A percentile compares a stretch with the other conserved stretches of the same genome.
These are phyloP conservation scores for Brasenia schreberi DNA, from an alignment of 164 flowering plant species.

Conservation along the genomic window DNA sequence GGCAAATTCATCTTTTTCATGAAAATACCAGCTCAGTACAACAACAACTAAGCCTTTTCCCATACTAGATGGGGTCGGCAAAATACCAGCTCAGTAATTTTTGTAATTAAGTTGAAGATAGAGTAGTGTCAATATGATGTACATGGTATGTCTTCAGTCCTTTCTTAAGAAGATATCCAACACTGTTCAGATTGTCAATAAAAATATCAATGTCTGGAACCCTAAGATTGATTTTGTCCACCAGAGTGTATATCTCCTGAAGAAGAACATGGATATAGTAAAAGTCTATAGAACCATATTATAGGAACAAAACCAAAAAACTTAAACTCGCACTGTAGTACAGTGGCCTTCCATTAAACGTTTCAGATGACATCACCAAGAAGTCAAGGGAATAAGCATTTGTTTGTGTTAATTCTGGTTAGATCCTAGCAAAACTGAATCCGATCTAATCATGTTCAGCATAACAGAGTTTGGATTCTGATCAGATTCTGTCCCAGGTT, in stretches of 20 bases:
- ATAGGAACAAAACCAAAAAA: no score
- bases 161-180: conserved; percentile 86
- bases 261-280: conserved; percentile 2
- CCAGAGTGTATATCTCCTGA: conserved; percentile 94
- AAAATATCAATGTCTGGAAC: conserved; percentile 93
- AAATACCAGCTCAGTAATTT: not conserved
- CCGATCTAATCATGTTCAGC: no score
- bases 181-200: conserved; percentile 75
- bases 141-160: conserved; percentile 97
- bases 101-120: not conserved
- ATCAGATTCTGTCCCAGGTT: no score
- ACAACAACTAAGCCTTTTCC: no score
- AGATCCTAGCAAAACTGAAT: no score
- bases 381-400: no score
- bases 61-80: not conserved
- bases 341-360: no score
- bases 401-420: no score
- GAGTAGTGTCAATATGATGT: conserved; percentile 1
- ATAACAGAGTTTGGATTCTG: no score
- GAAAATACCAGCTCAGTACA: no score
- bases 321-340: no score
- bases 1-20: not conserved
- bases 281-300: not conserved
- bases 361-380: no score
- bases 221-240: conserved; percentile 70